Percentiles rank a stretch among this genome's conserved stretches.
Evolutionary conservation across 2,329 filamentous ascomycete species (phyloP).

Genomic region (Stemphylium lycopersici): DNA sequence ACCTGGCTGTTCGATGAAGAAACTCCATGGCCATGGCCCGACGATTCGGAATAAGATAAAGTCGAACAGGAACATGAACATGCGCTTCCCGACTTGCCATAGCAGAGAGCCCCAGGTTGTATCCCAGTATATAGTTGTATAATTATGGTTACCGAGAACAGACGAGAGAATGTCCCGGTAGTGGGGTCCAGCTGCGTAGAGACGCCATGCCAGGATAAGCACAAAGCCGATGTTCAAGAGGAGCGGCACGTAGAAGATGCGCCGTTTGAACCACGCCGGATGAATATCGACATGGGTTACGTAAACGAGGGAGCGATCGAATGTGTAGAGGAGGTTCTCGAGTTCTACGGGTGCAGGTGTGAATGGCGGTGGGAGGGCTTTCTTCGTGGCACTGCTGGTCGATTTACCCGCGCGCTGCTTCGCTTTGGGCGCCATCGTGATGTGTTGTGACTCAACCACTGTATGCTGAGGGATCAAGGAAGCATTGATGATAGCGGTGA

Average conservation of each 20-base stretch:
- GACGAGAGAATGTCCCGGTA: constrained; percentile 73
- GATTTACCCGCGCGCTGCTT: constrained; percentile 26
- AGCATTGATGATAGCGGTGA: constrained; percentile 6
- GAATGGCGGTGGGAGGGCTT: constrained; percentile 61
- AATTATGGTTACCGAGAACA: constrained; percentile 69
- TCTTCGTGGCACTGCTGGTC: constrained; percentile 3
- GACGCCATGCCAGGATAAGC: constrained; percentile 69
- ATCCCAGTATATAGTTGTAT: constrained; percentile 67
- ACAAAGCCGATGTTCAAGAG: constrained; percentile 74
- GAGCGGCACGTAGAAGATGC: constrained; percentile 81
- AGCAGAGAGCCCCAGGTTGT: constrained; percentile 63
- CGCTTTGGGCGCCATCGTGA: constrained; percentile 28
- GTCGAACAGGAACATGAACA: constrained; percentile 73
- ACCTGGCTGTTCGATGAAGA: constrained; percentile 65
- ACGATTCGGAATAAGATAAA: constrained; percentile 61
- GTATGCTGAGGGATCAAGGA: not conserved
- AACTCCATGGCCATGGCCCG: constrained; percentile 55
- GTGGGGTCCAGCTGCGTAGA: constrained; percentile 71
- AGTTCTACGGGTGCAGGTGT: constrained; percentile 68
- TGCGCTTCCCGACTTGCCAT: constrained; percentile 65
- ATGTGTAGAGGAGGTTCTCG: constrained; percentile 67
- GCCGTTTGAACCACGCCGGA: constrained; percentile 73
- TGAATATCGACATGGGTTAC: constrained; percentile 81
- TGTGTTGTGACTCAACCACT: not conserved
- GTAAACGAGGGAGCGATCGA: constrained; percentile 76